Evolutionary conservation across 305 asterid species (phyloP).

Genomic region (Fraxinus ornus): DNA sequence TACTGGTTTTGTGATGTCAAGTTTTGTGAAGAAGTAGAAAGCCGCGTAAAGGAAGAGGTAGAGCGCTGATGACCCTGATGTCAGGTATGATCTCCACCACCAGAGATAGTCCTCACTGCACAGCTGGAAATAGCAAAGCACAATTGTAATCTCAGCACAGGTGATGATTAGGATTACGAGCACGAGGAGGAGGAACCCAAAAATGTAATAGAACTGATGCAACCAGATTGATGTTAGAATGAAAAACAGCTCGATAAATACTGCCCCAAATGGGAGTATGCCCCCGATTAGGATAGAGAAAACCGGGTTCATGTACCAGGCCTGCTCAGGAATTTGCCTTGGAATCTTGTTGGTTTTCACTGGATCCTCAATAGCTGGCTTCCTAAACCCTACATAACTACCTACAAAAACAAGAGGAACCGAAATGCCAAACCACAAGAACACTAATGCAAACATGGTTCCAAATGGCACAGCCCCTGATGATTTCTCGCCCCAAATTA

Average conservation of each 20-base stretch:
- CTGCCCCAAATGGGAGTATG: slow-evolving; percentile 18
- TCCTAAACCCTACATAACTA: slow-evolving; percentile 14
- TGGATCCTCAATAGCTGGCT: slow-evolving; percentile 19
- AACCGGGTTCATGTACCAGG: slow-evolving; percentile 19
- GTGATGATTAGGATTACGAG: slow-evolving; percentile 14
- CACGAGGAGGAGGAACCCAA: slow-evolving; percentile 14
- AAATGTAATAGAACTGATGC: slow-evolving; percentile 19
- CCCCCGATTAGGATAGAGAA: slow-evolving; percentile 16
- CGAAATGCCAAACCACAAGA: slow-evolving; percentile 20
- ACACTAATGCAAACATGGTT: slow-evolving; percentile 14
- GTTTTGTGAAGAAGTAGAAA: slow-evolving; percentile 19
- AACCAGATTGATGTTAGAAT: slow-evolving; percentile 19
- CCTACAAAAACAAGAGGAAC: slow-evolving; percentile 19
- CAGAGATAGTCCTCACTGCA: slow-evolving; percentile 22
- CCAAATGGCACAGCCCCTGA: slow-evolving; percentile 23
- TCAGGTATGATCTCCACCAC: slow-evolving; percentile 21
- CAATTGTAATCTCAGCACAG: slow-evolving; percentile 17
- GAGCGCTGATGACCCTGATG: slow-evolving; percentile 19
- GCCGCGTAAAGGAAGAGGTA: slow-evolving; percentile 15
- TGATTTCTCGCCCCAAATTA: slow-evolving; percentile 18
- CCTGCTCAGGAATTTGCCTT: slow-evolving; percentile 15
- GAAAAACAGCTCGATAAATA: slow-evolving; percentile 16
- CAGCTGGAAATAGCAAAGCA: slow-evolving; percentile 19
- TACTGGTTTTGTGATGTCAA: slow-evolving; percentile 15
- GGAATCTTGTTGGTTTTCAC: slow-evolving; percentile 18